A percentile compares a stretch with the other conserved stretches of the same genome.
These are phyloP conservation scores for Salvia sclarea DNA, from an alignment of 305 asterid species.

Conservation along the genomic window DNA sequence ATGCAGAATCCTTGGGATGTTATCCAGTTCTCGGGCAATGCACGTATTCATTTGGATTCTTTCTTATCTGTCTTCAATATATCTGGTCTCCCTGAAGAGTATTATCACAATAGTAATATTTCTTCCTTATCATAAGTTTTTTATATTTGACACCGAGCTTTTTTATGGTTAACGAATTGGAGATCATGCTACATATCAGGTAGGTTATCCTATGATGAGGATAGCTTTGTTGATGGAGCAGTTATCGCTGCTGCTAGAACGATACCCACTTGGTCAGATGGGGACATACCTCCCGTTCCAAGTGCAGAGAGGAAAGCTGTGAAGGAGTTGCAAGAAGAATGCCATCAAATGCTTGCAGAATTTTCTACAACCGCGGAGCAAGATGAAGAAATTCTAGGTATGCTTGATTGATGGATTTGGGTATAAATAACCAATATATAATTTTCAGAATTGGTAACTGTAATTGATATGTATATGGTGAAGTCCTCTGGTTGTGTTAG, in stretches of 20 bases:
- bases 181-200: slow-evolving; percentile 48
- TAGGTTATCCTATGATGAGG: slow-evolving; percentile 56
- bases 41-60: slow-evolving; percentile 75
- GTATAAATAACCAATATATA: neutral
- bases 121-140: slow-evolving; percentile 27
- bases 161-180: slow-evolving; percentile 30
- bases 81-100: slow-evolving; percentile 85
- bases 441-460: neutral
- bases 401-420: slow-evolving; percentile 29
- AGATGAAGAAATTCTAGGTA: slow-evolving; percentile 83
- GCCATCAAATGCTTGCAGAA: slow-evolving; percentile 77
- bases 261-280: slow-evolving; percentile 88
- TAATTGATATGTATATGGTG: neutral
- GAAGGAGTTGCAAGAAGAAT: slow-evolving; percentile 87
- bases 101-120: slow-evolving; percentile 73
- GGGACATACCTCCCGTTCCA: slow-evolving; percentile 92
- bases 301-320: slow-evolving; percentile 87
- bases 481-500: neutral
- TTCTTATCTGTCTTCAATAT: slow-evolving; percentile 89
- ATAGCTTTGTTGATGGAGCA: slow-evolving; percentile 83
- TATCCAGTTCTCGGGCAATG: slow-evolving; percentile 74
- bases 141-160: slow-evolving; percentile 13
- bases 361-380: slow-evolving; percentile 64
- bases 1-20: slow-evolving; percentile 97
- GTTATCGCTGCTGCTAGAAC: slow-evolving; percentile 94